phyloP scores from a whole-genome alignment of 1,284 basidiomycete genomes.

The Ceraceosorus guamensis region DNA sequence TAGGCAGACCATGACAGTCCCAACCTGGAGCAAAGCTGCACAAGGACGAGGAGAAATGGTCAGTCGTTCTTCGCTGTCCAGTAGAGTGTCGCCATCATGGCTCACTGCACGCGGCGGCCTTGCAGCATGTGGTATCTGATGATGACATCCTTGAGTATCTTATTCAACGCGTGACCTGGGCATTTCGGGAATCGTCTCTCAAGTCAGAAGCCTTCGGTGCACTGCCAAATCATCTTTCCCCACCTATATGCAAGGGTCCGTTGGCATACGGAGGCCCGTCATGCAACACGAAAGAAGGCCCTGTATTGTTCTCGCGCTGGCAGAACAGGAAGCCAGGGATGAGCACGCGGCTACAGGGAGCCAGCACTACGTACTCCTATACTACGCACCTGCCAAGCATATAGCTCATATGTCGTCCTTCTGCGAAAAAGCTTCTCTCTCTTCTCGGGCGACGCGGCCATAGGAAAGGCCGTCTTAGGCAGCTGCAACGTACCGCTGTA shows the following conservation, averaged over 20 bases:
- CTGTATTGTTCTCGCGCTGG: slow-evolving; percentile 61
- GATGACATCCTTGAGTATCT: slow-evolving; percentile 93
- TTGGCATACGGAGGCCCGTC: slow-evolving; percentile 98
- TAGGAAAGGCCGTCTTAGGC: slow-evolving; percentile 73
- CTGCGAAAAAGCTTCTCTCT: slow-evolving; percentile 60
- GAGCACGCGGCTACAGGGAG: background rate
- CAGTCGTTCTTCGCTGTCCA: no score
- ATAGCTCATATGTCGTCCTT: slow-evolving; percentile 69
- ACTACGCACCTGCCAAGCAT: slow-evolving; percentile 67
- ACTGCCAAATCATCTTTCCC: slow-evolving; percentile 50
- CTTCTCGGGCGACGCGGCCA: slow-evolving; percentile 65
- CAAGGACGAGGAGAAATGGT: slow-evolving; percentile 13
- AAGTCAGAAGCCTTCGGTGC: slow-evolving; percentile 18
- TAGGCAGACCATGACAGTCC: slow-evolving; percentile 97
- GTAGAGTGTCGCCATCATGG: slow-evolving; percentile 50
- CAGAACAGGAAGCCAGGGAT: slow-evolving; percentile 3
- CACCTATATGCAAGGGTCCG: slow-evolving; percentile 80
- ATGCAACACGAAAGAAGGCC: slow-evolving; percentile 74
- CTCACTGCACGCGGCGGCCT: slow-evolving; percentile 68
- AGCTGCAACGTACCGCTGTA: slow-evolving; percentile 60
- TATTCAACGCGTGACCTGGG: slow-evolving; percentile 80
- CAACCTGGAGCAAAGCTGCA: slow-evolving; percentile 75
- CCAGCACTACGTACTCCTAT: background rate
- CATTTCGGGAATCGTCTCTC: slow-evolving; percentile 50
- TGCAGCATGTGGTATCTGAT: slow-evolving; percentile 77